Evolutionary conservation across 2,329 filamentous ascomycete species (phyloP).

Genomic region (Fusarium pseudograminearum): DNA sequence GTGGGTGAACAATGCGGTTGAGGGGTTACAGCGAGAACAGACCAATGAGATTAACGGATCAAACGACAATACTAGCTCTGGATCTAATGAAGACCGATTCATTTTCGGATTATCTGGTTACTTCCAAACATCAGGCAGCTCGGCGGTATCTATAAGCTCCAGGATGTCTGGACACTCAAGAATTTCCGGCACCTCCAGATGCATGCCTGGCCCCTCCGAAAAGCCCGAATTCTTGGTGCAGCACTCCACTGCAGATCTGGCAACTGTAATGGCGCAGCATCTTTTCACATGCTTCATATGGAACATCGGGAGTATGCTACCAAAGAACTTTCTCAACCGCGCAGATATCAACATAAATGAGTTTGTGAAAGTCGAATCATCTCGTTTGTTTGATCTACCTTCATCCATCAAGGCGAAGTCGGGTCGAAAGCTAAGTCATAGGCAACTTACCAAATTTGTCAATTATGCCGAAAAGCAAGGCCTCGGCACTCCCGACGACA

Average conservation of each 20-base stretch:
- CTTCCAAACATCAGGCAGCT: too few relatives aligned
- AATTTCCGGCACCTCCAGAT: too few relatives aligned
- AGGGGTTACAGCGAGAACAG: neutral
- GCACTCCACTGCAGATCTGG: fast-evolving
- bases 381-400: neutral
- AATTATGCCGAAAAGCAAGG: neutral
- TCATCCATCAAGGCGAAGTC: neutral
- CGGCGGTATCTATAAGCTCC: too few relatives aligned
- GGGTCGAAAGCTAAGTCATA: neutral
- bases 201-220: too few relatives aligned
- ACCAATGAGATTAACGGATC: too few relatives aligned
- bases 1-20: neutral
- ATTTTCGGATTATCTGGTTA: too few relatives aligned
- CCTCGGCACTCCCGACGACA: fast-evolving
- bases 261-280: fast-evolving
- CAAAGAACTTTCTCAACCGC: neutral
- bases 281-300: neutral
- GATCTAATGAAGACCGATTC: fast-evolving
- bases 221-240: neutral
- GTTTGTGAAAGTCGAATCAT: fast-evolving
- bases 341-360: fast-evolving
- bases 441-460: neutral
- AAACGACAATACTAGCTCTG: fast-evolving
- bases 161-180: too few relatives aligned
- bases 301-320: fast-evolving